These are phyloP conservation scores for Monosporozyma unispora DNA, from an alignment of 805 yeast genomes.

Conservation along the genomic window DNA sequence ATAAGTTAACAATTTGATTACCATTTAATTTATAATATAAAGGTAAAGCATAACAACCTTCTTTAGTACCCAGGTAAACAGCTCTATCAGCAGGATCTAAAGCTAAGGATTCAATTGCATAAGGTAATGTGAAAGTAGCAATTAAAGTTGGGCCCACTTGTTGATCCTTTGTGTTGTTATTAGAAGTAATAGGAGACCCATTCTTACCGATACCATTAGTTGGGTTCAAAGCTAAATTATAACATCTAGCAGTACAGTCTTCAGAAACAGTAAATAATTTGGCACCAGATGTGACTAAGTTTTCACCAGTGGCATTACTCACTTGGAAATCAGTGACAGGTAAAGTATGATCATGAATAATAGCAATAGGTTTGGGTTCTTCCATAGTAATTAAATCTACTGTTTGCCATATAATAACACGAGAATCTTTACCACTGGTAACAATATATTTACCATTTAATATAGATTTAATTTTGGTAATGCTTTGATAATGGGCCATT, in stretches of 20 bases:
- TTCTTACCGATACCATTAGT: constrained; percentile 2
- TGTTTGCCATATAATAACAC: constrained; percentile 67
- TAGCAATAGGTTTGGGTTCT: constrained; percentile 46
- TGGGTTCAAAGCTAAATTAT: constrained; percentile 38
- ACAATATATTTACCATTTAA: constrained; percentile 57
- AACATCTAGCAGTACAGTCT: constrained; percentile 70
- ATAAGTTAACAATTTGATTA: constrained; percentile 39
- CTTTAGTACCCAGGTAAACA: constrained; percentile 56
- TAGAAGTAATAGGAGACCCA: background rate
- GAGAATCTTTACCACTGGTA: constrained; percentile 74
- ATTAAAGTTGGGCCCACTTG: constrained; percentile 34
- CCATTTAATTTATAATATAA: constrained; percentile 27
- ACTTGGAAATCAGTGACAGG: constrained; percentile 36
- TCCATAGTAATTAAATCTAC: constrained; percentile 41
- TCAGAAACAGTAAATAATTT: constrained; percentile 59
- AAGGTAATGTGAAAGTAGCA: constrained; percentile 63
- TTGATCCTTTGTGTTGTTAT: constrained; percentile 15
- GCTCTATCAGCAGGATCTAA: constrained; percentile 75
- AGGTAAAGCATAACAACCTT: constrained; percentile 38
- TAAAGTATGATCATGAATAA: constrained; percentile 50
- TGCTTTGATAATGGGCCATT: constrained; percentile 69
- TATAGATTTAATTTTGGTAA: constrained; percentile 51
- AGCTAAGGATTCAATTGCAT: constrained; percentile 47
- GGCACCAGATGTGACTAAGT: constrained; percentile 37
- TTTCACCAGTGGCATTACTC: constrained; percentile 38